A percentile compares a stretch with the other conserved stretches of the same genome.
phyloP scores from a whole-genome alignment of 2,329 filamentous ascomycete species.

The Claviceps africana region DNA sequence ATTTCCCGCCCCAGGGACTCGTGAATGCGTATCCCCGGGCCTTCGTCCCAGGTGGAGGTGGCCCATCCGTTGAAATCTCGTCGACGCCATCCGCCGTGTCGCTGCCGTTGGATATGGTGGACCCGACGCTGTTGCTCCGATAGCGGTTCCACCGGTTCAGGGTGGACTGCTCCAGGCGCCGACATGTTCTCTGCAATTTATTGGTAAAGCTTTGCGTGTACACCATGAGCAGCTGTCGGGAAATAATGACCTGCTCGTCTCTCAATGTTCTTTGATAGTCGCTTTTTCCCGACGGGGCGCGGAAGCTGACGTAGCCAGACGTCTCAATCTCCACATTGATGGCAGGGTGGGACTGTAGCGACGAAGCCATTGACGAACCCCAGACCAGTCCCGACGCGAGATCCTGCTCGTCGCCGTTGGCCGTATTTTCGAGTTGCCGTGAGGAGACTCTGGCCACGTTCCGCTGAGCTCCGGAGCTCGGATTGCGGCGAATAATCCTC shows the following conservation, averaged over 20 bases:
- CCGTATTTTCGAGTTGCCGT: conserved; percentile 28
- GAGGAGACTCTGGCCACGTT: conserved; percentile 56
- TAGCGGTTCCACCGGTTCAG: conserved; percentile 13
- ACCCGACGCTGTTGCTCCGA: conserved; percentile 18
- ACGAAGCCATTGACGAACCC: neutral
- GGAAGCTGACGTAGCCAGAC: conserved; percentile 44
- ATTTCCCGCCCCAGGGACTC: conserved; percentile 77
- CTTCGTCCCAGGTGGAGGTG: conserved; percentile 20
- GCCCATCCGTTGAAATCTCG: neutral
- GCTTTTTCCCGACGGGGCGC: conserved; percentile 11
- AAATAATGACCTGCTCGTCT: conserved; percentile 26
- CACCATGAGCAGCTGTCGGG: conserved; percentile 43
- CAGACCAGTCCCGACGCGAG: conserved; percentile 11
- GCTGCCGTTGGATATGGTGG: conserved; percentile 14
- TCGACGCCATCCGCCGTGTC: neutral
- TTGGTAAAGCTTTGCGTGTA: conserved; percentile 37
- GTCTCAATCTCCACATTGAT: conserved; percentile 41
- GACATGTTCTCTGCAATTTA: conserved; percentile 32
- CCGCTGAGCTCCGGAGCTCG: conserved; percentile 55
- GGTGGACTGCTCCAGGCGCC: conserved; percentile 18
- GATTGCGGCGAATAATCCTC: conserved; percentile 61
- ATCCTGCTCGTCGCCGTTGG: conserved; percentile 11
- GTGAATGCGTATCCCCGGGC: conserved; percentile 61
- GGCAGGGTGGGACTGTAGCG: conserved; percentile 18
- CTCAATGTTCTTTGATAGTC: neutral